Evolutionary conservation across 2,329 filamentous ascomycete genomes (phyloP).

Genomic region (Magnaporthiopsis rhizophila): DNA sequence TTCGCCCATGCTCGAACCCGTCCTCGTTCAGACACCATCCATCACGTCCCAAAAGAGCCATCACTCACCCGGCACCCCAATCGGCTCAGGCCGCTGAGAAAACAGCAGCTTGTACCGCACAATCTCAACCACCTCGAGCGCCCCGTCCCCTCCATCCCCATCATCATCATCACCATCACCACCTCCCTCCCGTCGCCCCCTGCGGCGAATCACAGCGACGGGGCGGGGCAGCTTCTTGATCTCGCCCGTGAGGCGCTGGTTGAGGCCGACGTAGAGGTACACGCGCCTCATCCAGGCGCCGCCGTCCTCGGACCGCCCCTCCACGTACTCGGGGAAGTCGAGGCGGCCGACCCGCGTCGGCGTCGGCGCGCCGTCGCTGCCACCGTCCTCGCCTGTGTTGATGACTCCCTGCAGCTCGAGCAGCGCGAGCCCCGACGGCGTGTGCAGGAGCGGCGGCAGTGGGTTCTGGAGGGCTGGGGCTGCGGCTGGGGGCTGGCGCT

Average conservation of each 20-base stretch:
- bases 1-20: too few species aligned
- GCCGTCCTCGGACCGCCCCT: slow-evolving; percentile 32
- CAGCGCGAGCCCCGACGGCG: slow-evolving; percentile 80
- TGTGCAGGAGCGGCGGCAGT: slow-evolving; percentile 76
- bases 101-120: slow-evolving; percentile 84
- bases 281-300: slow-evolving; percentile 83
- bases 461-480: slow-evolving; percentile 31
- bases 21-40: too few species aligned
- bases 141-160: slow-evolving; percentile 33
- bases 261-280: slow-evolving; percentile 78
- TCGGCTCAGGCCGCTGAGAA: slow-evolving; percentile 75
- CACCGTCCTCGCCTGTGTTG: slow-evolving; percentile 46
- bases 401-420: slow-evolving; percentile 90
- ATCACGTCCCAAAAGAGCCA: neutral
- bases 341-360: slow-evolving; percentile 32
- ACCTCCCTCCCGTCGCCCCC: slow-evolving; percentile 35
- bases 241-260: slow-evolving; percentile 84
- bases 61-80: slow-evolving; percentile 35
- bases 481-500: slow-evolving; percentile 6
- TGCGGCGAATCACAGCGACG: slow-evolving; percentile 66
- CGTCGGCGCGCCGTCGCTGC: slow-evolving; percentile 13
- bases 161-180: slow-evolving; percentile 13
- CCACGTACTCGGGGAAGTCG: slow-evolving; percentile 49
- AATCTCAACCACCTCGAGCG: slow-evolving; percentile 79
- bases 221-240: slow-evolving; percentile 78